Conservation (phyloP, 1,284 basidiomycete genomes). For the Chiua sp. region DNA sequence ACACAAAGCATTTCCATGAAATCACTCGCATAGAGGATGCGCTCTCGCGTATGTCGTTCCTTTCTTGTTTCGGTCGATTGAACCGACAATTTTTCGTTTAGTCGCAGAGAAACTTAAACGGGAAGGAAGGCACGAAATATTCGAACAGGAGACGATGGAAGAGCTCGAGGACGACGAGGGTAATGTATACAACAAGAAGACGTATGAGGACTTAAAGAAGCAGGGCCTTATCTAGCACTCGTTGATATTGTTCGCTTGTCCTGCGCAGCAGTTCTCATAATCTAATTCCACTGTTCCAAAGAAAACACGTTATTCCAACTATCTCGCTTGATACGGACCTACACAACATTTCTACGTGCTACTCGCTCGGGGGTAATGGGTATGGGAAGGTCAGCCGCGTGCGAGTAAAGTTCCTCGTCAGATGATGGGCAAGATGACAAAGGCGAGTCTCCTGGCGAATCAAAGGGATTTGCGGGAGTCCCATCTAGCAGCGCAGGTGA, state of each 20-base stretch:
- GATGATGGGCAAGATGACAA: slow-evolving; percentile 78
- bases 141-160: slow-evolving; percentile 92
- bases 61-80: background rate
- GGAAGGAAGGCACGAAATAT: slow-evolving; percentile 91
- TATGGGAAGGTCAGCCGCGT: slow-evolving; percentile 66
- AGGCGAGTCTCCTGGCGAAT: slow-evolving; percentile 65
- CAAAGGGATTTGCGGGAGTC: slow-evolving; percentile 65
- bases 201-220: slow-evolving; percentile 91
- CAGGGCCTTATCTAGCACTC: slow-evolving; percentile 77
- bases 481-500: slow-evolving; percentile 53
- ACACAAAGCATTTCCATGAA: slow-evolving; percentile 99
- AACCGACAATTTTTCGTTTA: slow-evolving; percentile 37
- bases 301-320: slow-evolving; percentile 8
- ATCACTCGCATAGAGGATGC: slow-evolving; percentile 98
- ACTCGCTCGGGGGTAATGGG: slow-evolving; percentile 56
- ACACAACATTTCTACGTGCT: slow-evolving; percentile 30
- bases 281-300: slow-evolving; percentile 1
- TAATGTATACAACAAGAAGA: slow-evolving; percentile 93
- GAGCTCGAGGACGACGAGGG: slow-evolving; percentile 97
- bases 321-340: slow-evolving; percentile 13
- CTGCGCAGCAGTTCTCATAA: slow-evolving; percentile 11
- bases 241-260: slow-evolving; percentile 16
- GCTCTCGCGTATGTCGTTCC: slow-evolving; percentile 72
- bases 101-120: slow-evolving; percentile 96
- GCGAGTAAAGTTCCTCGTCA: slow-evolving; percentile 80